A percentile compares a stretch with the other conserved stretches of the same genome.
Conservation (phyloP, 345 rosid species). For the Salix koriyanagi region DNA sequence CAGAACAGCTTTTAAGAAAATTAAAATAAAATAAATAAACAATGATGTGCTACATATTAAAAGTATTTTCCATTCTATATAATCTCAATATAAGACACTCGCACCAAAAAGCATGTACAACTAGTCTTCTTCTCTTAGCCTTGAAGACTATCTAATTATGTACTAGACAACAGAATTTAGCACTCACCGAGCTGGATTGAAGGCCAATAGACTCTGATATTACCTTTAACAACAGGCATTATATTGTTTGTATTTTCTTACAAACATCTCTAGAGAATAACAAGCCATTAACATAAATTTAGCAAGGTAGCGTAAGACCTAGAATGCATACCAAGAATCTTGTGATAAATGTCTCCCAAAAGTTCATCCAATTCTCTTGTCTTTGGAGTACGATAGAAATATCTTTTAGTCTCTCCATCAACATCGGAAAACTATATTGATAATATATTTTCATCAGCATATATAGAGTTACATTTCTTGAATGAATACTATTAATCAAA, state of each 20-base stretch:
- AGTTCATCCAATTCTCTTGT: conserved; percentile 79
- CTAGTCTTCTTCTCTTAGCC: neutral
- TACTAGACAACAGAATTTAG: neutral
- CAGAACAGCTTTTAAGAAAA: neutral
- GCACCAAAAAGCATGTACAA: neutral
- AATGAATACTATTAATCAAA: too few relatives aligned
- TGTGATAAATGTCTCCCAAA: conserved; percentile 94
- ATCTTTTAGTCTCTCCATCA: conserved; percentile 68
- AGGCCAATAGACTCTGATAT: neutral
- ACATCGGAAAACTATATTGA: conserved; percentile 60
- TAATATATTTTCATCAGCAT: conserved; percentile 7
- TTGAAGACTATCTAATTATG: neutral
- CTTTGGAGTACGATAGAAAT: conserved; percentile 80
- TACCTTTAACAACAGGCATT: neutral
- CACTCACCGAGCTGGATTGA: neutral
- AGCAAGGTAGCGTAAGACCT: neutral
- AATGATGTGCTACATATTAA: neutral
- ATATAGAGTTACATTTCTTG: neutral
- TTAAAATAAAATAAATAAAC: conserved; percentile 1
- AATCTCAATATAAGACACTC: too few relatives aligned
- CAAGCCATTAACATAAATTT: neutral
- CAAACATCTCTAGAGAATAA: neutral
- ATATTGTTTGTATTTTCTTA: neutral
- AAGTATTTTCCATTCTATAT: too few relatives aligned
- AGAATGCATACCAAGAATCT: conserved; percentile 57